Conservation (phyloP, 257 asterid genomes). For the Solanum pinnatisectum region DNA sequence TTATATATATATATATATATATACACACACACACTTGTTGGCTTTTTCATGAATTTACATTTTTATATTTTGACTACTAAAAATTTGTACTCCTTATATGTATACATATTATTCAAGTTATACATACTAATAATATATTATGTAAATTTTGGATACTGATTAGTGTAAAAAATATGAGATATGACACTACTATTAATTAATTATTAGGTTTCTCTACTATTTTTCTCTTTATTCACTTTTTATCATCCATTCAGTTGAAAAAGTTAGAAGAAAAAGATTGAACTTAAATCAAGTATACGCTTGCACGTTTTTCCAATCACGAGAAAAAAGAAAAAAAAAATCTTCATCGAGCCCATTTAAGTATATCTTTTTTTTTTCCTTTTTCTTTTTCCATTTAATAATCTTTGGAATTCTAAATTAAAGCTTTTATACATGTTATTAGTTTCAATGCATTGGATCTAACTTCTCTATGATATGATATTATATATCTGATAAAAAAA, state of each 20-base stretch:
- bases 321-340: not conserved
- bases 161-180: too few species aligned
- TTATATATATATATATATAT: too few species aligned
- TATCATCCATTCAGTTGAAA: not conserved
- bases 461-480: not conserved
- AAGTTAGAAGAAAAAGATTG: not conserved
- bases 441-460: not conserved
- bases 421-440: not conserved
- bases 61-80: not conserved
- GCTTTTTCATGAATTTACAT: too few species aligned
- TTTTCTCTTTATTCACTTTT: not conserved
- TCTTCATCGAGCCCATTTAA: conserved; percentile 4
- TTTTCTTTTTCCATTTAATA: not conserved
- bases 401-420: not conserved
- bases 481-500: not conserved
- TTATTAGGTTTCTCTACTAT: not conserved
- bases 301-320: not conserved
- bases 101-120: too few species aligned
- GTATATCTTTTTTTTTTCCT: not conserved
- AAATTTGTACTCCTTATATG: too few species aligned
- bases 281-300: not conserved
- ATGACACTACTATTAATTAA: not conserved
- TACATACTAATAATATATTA: not conserved
- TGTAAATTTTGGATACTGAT: not conserved
- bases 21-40: too few species aligned